Conservation (phyloP, 2,329 filamentous ascomycete genomes). For the Cercospora berteroae region DNA sequence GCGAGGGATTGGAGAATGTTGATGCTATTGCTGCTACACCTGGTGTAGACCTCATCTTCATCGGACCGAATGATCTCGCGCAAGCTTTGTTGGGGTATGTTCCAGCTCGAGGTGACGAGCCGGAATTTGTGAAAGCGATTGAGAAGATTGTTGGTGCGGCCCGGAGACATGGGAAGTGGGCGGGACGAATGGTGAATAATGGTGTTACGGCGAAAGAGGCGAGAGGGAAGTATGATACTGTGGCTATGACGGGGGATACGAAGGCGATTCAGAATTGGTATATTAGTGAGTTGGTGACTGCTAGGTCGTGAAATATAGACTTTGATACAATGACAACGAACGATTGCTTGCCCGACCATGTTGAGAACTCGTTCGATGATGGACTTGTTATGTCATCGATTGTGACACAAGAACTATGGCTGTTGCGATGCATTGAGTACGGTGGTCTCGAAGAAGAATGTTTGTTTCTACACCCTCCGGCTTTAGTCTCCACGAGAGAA, state of each 20-base stretch:
- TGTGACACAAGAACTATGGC: too few species aligned
- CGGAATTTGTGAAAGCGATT: constrained; percentile 42
- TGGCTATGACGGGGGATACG: constrained; percentile 36
- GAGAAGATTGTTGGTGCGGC: not conserved
- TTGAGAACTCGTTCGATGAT: too few species aligned
- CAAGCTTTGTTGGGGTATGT: constrained; percentile 52
- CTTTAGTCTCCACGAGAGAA: too few species aligned
- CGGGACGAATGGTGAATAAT: not conserved
- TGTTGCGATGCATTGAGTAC: too few species aligned
- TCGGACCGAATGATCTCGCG: constrained; percentile 57
- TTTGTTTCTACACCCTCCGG: too few species aligned
- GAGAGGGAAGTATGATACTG: constrained; percentile 44
- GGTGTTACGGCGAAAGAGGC: not conserved
- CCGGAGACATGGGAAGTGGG: not conserved
- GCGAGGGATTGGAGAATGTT: constrained; percentile 40
- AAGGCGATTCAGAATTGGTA: constrained; percentile 34
- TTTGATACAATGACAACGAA: too few species aligned
- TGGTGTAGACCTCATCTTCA: constrained; percentile 49
- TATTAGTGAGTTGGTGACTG: constrained; percentile 7
- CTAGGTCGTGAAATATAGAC: too few species aligned
- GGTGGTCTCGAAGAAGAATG: too few species aligned
- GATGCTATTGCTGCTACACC: constrained; percentile 51
- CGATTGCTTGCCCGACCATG: too few species aligned
- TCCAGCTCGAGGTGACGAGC: constrained; percentile 42
- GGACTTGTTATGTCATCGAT: too few species aligned